These are phyloP conservation scores for Debaryomyces singareniensis DNA, from an alignment of 1,139 yeast species.

Conservation along the genomic window DNA sequence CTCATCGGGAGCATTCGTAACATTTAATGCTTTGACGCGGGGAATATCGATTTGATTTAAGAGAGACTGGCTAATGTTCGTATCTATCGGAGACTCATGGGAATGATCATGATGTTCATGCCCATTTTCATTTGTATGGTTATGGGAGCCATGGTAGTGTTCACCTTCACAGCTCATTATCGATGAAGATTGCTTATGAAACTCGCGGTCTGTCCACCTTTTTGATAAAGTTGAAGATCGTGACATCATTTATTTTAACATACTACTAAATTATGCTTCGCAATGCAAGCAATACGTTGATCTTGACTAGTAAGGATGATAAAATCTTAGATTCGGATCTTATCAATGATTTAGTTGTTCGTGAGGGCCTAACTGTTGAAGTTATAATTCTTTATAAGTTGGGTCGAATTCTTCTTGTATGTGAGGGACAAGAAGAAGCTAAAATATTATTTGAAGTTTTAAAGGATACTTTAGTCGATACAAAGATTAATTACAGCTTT, in stretches of 20 bases:
- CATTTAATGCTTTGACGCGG: conserved; percentile 61
- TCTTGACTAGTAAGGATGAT: conserved; percentile 23
- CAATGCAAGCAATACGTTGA: conserved; percentile 39
- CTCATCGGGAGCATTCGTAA: conserved; percentile 45
- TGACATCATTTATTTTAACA: too few species aligned
- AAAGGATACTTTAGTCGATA: conserved; percentile 11
- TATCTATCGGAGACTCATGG: conserved; percentile 63
- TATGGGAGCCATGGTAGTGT: conserved; percentile 8
- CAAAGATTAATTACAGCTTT: conserved; percentile 26
- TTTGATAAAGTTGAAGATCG: too few species aligned
- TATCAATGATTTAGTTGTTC: conserved; percentile 19
- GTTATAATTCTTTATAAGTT: conserved; percentile 30
- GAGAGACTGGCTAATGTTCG: conserved; percentile 65
- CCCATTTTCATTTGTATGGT: not conserved
- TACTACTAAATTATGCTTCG: too few species aligned
- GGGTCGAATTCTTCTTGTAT: conserved; percentile 29
- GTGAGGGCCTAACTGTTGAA: conserved; percentile 21
- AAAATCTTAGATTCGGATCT: conserved; percentile 20
- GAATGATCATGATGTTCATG: conserved; percentile 17
- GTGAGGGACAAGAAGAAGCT: conserved; percentile 21
- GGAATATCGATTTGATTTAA: conserved; percentile 54
- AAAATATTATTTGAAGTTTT: conserved; percentile 14
- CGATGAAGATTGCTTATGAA: too few species aligned
- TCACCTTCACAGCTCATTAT: conserved; percentile 40
- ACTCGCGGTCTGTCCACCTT: too few species aligned